Percentiles rank a stretch among this genome's conserved stretches.
Conservation (phyloP, 2,329 filamentous ascomycete species). For the Penicillium sumatraense region DNA sequence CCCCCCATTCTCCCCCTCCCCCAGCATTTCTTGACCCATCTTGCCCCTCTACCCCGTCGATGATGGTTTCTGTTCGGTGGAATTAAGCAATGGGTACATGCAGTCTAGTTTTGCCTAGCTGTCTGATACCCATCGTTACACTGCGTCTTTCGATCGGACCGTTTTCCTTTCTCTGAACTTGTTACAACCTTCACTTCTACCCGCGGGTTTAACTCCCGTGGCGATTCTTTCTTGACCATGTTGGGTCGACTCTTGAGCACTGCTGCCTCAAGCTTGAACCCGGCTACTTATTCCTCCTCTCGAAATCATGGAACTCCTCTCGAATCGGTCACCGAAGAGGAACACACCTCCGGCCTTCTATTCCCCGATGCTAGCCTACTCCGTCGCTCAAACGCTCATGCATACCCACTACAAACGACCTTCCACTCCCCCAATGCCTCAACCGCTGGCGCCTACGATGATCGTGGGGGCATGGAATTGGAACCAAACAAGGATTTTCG, state of each 20-base stretch:
- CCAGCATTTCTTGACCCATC: slow-evolving; percentile 7
- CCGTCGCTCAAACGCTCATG: slow-evolving; percentile 45
- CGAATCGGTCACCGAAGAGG: slow-evolving; percentile 55
- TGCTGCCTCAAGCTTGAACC: slow-evolving; percentile 49
- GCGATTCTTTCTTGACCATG: slow-evolving; percentile 41
- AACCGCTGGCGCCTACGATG: slow-evolving; percentile 50
- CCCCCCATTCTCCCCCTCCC: slow-evolving; percentile 18
- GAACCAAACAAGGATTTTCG: slow-evolving; percentile 51
- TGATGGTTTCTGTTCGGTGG: slow-evolving; percentile 32
- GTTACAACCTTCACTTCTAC: slow-evolving; percentile 10
- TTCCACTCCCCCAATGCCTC: slow-evolving; percentile 50
- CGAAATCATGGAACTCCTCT: slow-evolving; percentile 43
- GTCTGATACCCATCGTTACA: slow-evolving; percentile 35
- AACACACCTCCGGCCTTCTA: slow-evolving; percentile 53
- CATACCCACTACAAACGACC: slow-evolving; percentile 47
- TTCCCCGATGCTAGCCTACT: slow-evolving; percentile 52
- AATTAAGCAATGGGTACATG: slow-evolving; percentile 40
- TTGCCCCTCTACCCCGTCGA: slow-evolving; percentile 19
- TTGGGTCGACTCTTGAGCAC: slow-evolving; percentile 49
- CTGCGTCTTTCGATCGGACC: slow-evolving; percentile 18
- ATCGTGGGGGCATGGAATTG: slow-evolving; percentile 51
- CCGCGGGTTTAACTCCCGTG: slow-evolving; percentile 15
- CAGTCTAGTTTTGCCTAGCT: slow-evolving; percentile 35
- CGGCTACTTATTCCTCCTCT: slow-evolving; percentile 42
- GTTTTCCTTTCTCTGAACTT: slow-evolving; percentile 20